Base-by-base conservation (phyloP, 257 asterid genomes). In the Hygrophila difformis region DNA sequence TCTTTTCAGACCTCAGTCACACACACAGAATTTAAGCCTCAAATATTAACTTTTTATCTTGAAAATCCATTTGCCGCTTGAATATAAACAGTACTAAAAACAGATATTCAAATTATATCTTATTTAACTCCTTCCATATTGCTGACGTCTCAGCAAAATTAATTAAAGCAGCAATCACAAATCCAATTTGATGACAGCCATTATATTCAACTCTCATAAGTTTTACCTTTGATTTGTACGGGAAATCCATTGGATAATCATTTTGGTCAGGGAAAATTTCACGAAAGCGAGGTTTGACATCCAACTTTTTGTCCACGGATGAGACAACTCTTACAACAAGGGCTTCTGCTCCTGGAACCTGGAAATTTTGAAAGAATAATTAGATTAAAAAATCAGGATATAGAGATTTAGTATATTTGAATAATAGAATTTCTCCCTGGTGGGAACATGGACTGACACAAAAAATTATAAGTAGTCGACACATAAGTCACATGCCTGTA, bases 221-320 rank as follows among this genome's bases (percentile, higher is more conserved):
- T 7, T 40, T 42, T 60, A 82, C 98, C 98, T 86, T 89, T 35
- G 98, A 89, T 72, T 86, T 89, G 53, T 89, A 89, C 4, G 92
- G 79, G 44, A 69, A 85, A 57, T 82, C 98, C 8, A 65, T 41
- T 2, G 98, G 93, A 74, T 77, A 86, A 66, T n/a, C n/a, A n/a
- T 86, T 85, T 58, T 86, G 88, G 67, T 79, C 98, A 60, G 70
- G 85, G 57, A 89, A 82, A 46, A 85, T 85, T 40, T 89, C 96
- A 62, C 75, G 94, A 75, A 89, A 89, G 29, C 93, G 94, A 31
- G 94, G 77, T 39, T 89, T 89, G 3, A 89, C 98, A 55, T 89
- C 98, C 81, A 86, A 68, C 66, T 86, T 89, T 68, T 82, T 89
- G 87, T 89, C 96, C 67, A 89, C 96, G 37, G 98, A 89, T 45